These are phyloP conservation scores for Crotalaria pallida DNA, from an alignment of 306 rosid genomes.

Conservation along the genomic window DNA sequence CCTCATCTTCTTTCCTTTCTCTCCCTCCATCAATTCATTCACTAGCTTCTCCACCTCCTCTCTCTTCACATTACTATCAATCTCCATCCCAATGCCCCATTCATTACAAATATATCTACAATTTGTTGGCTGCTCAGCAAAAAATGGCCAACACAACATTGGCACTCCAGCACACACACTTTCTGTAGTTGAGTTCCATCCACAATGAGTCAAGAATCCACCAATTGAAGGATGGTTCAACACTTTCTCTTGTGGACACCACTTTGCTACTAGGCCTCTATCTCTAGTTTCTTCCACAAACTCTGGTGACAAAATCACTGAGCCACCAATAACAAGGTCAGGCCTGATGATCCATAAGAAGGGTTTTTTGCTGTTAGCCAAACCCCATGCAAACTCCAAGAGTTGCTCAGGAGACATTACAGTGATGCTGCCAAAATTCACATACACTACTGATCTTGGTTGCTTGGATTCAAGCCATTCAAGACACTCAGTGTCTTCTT, in stretches of 20 bases:
- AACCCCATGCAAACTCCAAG: not conserved
- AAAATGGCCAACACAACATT: too few relatives aligned
- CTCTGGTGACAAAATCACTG: not conserved
- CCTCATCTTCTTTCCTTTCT: constrained; percentile 30
- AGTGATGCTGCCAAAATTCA: not conserved
- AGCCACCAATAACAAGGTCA: not conserved
- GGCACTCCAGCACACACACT: too few relatives aligned
- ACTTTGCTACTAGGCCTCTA: not conserved
- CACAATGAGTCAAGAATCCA: too few relatives aligned
- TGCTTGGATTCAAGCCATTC: not conserved
- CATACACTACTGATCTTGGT: not conserved
- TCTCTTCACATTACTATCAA: constrained; percentile 21
- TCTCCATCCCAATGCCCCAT: constrained; percentile 31
- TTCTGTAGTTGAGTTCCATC: too few relatives aligned
- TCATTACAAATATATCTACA: not conserved
- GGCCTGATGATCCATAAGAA: not conserved
- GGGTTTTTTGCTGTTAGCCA: not conserved
- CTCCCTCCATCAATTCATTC: constrained; percentile 31
- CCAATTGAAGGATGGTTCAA: not conserved
- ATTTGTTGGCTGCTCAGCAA: too few relatives aligned
- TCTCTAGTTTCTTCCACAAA: not conserved
- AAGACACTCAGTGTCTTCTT: not conserved
- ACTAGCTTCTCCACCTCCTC: constrained; percentile 28
- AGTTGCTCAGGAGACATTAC: not conserved
- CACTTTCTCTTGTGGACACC: not conserved